phyloP scores from a whole-genome alignment of 2,329 filamentous ascomycete species.

The Teratosphaeria zuluensis region DNA sequence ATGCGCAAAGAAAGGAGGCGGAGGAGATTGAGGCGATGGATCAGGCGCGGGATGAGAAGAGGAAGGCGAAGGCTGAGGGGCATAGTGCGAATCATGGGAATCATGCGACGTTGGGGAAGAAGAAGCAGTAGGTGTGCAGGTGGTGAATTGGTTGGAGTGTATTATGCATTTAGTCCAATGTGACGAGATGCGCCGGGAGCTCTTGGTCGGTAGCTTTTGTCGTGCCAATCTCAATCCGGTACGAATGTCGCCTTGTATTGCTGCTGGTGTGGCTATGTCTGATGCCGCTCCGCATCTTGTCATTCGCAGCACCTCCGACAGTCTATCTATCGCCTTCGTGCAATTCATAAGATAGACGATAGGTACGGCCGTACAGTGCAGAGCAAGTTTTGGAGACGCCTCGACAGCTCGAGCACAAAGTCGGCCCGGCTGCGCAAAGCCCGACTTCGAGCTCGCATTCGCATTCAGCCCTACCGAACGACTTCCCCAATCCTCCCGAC shows the following conservation, averaged over 20 bases:
- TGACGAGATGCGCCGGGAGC: neutral
- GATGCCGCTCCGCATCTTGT: neutral
- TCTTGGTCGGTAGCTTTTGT: neutral
- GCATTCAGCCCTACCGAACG: neutral
- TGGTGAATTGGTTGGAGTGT: neutral
- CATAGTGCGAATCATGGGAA: neutral
- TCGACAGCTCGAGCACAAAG: neutral
- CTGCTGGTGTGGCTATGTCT: neutral
- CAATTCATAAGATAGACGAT: neutral
- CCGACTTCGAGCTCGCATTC: neutral
- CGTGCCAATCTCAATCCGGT: neutral
- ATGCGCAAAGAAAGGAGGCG: constrained; percentile 85
- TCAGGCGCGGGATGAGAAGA: constrained; percentile 42
- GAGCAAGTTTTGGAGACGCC: too few species aligned
- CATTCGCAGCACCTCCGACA: neutral
- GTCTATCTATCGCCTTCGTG: neutral
- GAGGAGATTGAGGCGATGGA: constrained; percentile 64
- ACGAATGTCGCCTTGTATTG: neutral
- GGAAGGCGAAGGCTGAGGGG: constrained; percentile 25
- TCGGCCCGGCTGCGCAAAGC: neutral
- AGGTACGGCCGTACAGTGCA: too few species aligned
- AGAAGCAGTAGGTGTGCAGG: neutral
- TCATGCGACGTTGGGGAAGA: constrained; percentile 1
- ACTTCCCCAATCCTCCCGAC: neutral
- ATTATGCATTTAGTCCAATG: neutral